phyloP scores from a whole-genome alignment of 1,284 basidiomycete genomes.

The Hortiboletus rubellus region DNA sequence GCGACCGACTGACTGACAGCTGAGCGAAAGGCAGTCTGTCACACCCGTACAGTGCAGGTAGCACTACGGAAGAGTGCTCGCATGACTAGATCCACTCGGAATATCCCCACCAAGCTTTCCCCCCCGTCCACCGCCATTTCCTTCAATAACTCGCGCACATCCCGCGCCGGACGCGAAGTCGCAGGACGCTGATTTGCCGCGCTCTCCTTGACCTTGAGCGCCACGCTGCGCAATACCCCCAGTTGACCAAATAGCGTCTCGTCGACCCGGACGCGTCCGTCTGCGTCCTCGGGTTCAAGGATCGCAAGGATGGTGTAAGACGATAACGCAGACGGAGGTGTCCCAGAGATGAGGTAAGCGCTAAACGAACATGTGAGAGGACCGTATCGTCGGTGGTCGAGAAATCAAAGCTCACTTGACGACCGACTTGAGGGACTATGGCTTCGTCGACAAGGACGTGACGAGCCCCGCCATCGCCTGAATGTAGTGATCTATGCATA shows the following conservation, averaged over 20 bases:
- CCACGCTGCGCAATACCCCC: conserved; percentile 60
- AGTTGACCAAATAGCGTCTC: conserved; percentile 68
- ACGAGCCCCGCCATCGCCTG: conserved; percentile 70
- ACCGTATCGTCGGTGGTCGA: neutral
- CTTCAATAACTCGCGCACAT: conserved; percentile 78
- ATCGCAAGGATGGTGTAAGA: conserved; percentile 62
- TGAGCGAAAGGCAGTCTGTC: too few species aligned
- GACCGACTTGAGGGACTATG: conserved; percentile 66
- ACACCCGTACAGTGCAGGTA: too few species aligned
- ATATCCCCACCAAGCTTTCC: conserved; percentile 30
- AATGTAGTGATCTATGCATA: conserved; percentile 64
- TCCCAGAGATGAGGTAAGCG: conserved; percentile 59
- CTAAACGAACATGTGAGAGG: conserved; percentile 29
- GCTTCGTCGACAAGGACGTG: conserved; percentile 64
- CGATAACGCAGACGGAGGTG: conserved; percentile 60
- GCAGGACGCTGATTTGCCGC: conserved; percentile 69
- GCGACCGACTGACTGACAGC: too few species aligned
- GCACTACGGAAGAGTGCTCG: neutral
- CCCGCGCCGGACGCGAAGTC: conserved; percentile 83
- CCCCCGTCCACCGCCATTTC: conserved; percentile 31
- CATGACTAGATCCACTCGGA: conserved; percentile 12
- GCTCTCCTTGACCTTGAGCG: conserved; percentile 74
- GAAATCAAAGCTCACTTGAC: conserved; percentile 54
- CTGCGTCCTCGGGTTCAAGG: conserved; percentile 13
- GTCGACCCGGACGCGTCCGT: conserved; percentile 6